Conservation (phyloP, 106 monocot species). For the Triglochin maritima region DNA sequence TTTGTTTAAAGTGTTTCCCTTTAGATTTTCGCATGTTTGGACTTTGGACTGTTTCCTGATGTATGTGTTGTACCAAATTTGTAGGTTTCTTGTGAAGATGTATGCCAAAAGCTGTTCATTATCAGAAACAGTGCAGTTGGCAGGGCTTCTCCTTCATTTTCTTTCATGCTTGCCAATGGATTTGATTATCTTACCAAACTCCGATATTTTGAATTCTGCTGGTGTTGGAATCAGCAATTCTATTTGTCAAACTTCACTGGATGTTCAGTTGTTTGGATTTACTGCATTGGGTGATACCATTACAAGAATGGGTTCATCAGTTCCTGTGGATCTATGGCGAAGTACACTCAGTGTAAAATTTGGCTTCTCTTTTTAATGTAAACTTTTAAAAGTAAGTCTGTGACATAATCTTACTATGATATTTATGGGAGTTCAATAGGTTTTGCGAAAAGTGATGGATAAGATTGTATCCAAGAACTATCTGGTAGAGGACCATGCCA, state of each 20-base stretch:
- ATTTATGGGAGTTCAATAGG: slow-evolving; percentile 25
- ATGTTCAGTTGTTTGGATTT: slow-evolving; percentile 58
- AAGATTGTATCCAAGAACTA: slow-evolving; percentile 57
- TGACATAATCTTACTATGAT: not conserved
- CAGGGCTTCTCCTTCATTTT: slow-evolving; percentile 39
- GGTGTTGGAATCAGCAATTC: slow-evolving; percentile 15
- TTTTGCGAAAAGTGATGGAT: slow-evolving; percentile 78
- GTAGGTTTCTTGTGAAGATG: slow-evolving; percentile 42
- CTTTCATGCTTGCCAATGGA: slow-evolving; percentile 53
- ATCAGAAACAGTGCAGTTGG: slow-evolving; percentile 33
- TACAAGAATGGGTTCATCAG: slow-evolving; percentile 42
- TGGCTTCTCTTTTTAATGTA: slow-evolving; percentile 1
- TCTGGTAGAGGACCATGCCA: slow-evolving; percentile 44
- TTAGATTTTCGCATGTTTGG: not conserved
- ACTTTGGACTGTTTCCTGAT: not conserved
- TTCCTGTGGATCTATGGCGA: slow-evolving; percentile 52
- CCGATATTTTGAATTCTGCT: slow-evolving; percentile 12
- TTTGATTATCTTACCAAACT: slow-evolving; percentile 22
- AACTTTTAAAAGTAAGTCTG: not conserved
- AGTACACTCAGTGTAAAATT: slow-evolving; percentile 45
- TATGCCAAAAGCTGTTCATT: slow-evolving; percentile 41
- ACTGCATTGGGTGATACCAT: slow-evolving; percentile 49
- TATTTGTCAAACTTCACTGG: slow-evolving; percentile 34
- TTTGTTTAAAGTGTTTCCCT: too few species aligned
- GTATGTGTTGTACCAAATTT: not conserved